These are phyloP conservation scores for Aspergillus sclerotialis DNA, from an alignment of 2,329 filamentous ascomycete genomes.

Conservation along the genomic window DNA sequence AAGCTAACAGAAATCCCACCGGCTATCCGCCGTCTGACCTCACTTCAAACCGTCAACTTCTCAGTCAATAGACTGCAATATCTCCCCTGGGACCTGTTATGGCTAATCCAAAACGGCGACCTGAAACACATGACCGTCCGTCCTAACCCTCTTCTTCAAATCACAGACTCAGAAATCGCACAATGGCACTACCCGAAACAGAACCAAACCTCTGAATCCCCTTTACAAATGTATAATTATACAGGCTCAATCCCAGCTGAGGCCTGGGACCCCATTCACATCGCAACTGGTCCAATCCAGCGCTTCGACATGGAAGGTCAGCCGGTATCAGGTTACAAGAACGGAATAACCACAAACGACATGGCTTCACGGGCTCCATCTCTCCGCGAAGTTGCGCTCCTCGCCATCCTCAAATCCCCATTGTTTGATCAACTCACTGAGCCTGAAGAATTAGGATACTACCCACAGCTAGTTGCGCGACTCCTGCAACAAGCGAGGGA, in stretches of 20 bases:
- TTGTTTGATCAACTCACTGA: slow-evolving; percentile 31
- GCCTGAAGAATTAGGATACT: slow-evolving; percentile 23
- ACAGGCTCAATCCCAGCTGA: slow-evolving; percentile 20
- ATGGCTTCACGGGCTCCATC: slow-evolving; percentile 27
- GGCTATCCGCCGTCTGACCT: slow-evolving; percentile 33
- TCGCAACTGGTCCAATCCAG: slow-evolving; percentile 27
- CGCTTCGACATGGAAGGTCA: slow-evolving; percentile 30
- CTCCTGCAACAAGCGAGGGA: slow-evolving; percentile 29
- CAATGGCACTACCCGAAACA: slow-evolving; percentile 22
- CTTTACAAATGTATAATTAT: slow-evolving; percentile 15
- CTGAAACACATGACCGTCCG: slow-evolving; percentile 32
- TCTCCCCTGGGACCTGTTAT: slow-evolving; percentile 41
- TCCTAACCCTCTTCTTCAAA: slow-evolving; percentile 33
- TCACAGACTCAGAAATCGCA: slow-evolving; percentile 22
- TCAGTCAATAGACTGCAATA: slow-evolving; percentile 36
- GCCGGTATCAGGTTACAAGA: slow-evolving; percentile 8
- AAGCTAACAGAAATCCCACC: slow-evolving; percentile 35
- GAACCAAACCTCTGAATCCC: slow-evolving; percentile 4
- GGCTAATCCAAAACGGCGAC: slow-evolving; percentile 30
- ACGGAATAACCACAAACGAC: slow-evolving; percentile 3
- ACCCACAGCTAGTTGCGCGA: slow-evolving; percentile 26
- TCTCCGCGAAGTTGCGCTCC: slow-evolving; percentile 37
- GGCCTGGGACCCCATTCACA: slow-evolving; percentile 28
- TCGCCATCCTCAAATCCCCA: slow-evolving; percentile 29
- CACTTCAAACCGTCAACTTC: slow-evolving; percentile 39